Percentiles rank a stretch among this genome's conserved stretches.
Conservation (phyloP, 2,329 filamentous ascomycete genomes). For the Lecanicillium sp. region DNA sequence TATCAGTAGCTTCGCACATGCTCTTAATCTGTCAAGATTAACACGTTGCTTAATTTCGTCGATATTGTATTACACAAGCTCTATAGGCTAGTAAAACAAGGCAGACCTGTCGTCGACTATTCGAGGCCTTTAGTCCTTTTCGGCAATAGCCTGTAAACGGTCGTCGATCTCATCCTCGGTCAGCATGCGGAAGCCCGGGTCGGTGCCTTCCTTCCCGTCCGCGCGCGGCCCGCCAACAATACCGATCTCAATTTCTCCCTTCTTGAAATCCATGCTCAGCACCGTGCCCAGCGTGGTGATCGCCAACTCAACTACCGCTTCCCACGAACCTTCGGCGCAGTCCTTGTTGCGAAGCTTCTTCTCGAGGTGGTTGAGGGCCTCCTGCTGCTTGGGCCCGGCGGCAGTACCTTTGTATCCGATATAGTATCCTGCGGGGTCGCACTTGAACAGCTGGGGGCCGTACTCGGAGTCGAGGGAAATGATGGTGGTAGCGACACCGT, state of each 20-base stretch:
- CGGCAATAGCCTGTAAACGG: constrained; percentile 92
- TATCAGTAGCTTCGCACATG: too few species aligned
- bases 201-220: constrained; percentile 78
- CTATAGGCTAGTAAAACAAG: too few species aligned
- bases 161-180: constrained; percentile 98
- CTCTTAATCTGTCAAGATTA: too few species aligned
- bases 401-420: constrained; percentile 98
- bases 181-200: constrained; percentile 75
- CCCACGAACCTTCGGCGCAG: constrained; percentile 83
- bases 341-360: constrained; percentile 99
- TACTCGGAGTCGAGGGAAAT: constrained; percentile 90
- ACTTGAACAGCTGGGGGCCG: constrained; percentile 95
- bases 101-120: neutral
- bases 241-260: constrained; percentile 95
- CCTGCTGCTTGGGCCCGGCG: constrained; percentile 95
- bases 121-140: constrained; percentile 73
- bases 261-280: constrained; percentile 98
- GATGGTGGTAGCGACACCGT: constrained; percentile 91
- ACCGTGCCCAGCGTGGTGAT: constrained; percentile 95
- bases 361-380: constrained; percentile 96
- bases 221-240: constrained; percentile 83
- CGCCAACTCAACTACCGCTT: constrained; percentile 94
- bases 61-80: constrained; percentile 12
- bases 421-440: constrained; percentile 95
- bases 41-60: neutral